Percentiles rank a stretch among this genome's conserved stretches.
phyloP scores from a whole-genome alignment of 768 basidiomycete species.

The Tylopilus rubrobrunneus region DNA sequence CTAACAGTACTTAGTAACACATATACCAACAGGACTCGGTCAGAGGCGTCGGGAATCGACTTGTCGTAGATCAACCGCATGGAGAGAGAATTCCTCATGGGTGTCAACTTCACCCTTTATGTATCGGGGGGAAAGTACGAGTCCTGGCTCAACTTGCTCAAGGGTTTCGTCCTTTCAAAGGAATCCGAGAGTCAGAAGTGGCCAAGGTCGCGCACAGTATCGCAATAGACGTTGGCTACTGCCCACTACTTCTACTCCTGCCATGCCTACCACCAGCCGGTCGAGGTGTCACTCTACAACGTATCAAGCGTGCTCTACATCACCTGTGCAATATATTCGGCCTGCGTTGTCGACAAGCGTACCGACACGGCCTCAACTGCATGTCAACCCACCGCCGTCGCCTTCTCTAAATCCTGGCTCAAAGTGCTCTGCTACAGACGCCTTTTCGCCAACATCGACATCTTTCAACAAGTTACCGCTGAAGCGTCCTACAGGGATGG shows the following conservation, averaged over 20 bases:
- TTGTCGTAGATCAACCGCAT: conserved; percentile 84
- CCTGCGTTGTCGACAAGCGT: conserved; percentile 14
- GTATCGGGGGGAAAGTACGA: conserved; percentile 77
- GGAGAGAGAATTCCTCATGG: conserved; percentile 85
- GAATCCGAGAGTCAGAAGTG: conserved; percentile 59
- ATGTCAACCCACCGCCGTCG: conserved; percentile 26
- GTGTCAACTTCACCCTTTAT: conserved; percentile 77
- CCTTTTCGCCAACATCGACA: conserved; percentile 69
- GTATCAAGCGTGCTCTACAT: conserved; percentile 67
- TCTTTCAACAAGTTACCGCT: conserved; percentile 45
- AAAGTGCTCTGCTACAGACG: conserved; percentile 73
- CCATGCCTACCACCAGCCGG: conserved; percentile 18
- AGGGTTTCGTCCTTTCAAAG: conserved; percentile 77
- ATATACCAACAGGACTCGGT: conserved; percentile 97
- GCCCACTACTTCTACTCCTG: conserved; percentile 22
- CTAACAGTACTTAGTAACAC: conserved; percentile 64
- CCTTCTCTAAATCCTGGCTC: conserved; percentile 42
- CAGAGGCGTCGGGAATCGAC: conserved; percentile 85
- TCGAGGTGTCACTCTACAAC: conserved; percentile 28
- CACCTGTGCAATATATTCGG: conserved; percentile 43
- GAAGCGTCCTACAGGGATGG: conserved; percentile 52
- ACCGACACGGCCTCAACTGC: conserved; percentile 19
- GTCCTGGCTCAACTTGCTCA: conserved; percentile 78
- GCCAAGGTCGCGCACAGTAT: conserved; percentile 38
- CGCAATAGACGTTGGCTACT: conserved; percentile 28